A percentile compares a stretch with the other conserved stretches of the same genome.
phyloP scores from a whole-genome alignment of 805 yeast species.

The Yamadazyma endophytica region DNA sequence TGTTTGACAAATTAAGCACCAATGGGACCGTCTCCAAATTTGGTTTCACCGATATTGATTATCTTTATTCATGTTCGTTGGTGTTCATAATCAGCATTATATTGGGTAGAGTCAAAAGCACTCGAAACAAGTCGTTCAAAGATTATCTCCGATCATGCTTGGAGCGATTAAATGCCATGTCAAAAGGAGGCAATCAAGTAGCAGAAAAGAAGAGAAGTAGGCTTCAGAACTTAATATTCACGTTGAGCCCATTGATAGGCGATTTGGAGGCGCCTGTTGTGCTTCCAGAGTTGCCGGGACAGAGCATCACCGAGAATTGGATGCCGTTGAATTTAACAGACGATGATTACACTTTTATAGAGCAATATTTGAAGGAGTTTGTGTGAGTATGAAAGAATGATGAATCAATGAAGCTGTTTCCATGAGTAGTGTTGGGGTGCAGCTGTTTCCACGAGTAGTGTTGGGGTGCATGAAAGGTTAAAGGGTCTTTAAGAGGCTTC shows the following conservation, averaged over 20 bases:
- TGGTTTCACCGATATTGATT: constrained; percentile 26
- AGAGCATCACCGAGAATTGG: too few relatives aligned
- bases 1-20: constrained; percentile 18
- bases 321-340: too few relatives aligned
- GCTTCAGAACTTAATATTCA: constrained; percentile 7
- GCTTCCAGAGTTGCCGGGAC: too few relatives aligned
- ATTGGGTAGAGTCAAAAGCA: constrained; percentile 7
- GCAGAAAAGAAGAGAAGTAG: constrained; percentile 14
- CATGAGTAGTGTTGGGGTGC: too few relatives aligned
- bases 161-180: constrained; percentile 18
- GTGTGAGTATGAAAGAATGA: too few relatives aligned
- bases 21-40: constrained; percentile 15
- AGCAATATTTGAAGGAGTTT: too few relatives aligned
- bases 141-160: constrained; percentile 14
- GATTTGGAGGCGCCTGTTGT: too few relatives aligned
- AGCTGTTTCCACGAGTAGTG: too few relatives aligned
- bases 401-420: too few relatives aligned
- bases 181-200: constrained; percentile 15
- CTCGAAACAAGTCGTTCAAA: constrained; percentile 10
- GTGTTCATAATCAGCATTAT: constrained; percentile 18
- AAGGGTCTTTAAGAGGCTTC: too few relatives aligned
- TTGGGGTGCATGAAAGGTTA: too few relatives aligned
- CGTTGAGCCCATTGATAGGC: not conserved
- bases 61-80: constrained; percentile 16
- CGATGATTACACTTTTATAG: too few relatives aligned